Base-by-base conservation (phyloP, 192 early-diverging fungal genomes). In the Podila epicladia region DNA sequence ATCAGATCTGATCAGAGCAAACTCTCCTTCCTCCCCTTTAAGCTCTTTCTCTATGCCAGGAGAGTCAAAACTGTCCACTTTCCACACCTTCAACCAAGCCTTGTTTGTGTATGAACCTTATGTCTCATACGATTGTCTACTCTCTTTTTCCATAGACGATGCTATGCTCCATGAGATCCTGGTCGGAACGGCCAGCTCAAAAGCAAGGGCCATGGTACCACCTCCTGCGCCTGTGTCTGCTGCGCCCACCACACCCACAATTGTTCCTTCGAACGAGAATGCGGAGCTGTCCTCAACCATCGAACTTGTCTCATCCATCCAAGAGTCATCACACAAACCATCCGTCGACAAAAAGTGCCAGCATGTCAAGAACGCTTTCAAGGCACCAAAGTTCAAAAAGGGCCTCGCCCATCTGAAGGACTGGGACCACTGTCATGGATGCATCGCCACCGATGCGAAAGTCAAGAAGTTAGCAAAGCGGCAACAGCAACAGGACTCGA, bases 351-450 rank as follows among this genome's bases (percentile, higher is more conserved):
- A 62, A 19, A 72, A 67, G 12, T 79, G 75, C 45, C 69, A 79
- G 19, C 75, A 79, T 37, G 37, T 79, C 50, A 79, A 79, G 61
- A 29, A 24, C 28, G 59, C 75, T 8, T 61, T 67, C 59, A 72
- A 71, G 3, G 17, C 62, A 3, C 22, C 65, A 8, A 79, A 68
- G 26, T 28, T 79, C 17, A 31, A 35, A 6, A 62, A 57, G n/a
- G 55, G 28, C 7, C 19, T 79, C 6, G 50, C 15, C 5, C 64
- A 79, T 41, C 33, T 55, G 49, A 72, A 79, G 65, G 70, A 67
- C n/a, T 79, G 75, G 75, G 61, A 72, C 35, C 75, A 80, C 29
- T 80, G 77, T 49, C 31, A 64, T 32, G 66, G 77, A 19, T 80
- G 77, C 31, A 15, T 45, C 0, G 49, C 63, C 22, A 67, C 62